Conservation (phyloP, 768 basidiomycete species). For the Pleurotus cornucopiae region DNA sequence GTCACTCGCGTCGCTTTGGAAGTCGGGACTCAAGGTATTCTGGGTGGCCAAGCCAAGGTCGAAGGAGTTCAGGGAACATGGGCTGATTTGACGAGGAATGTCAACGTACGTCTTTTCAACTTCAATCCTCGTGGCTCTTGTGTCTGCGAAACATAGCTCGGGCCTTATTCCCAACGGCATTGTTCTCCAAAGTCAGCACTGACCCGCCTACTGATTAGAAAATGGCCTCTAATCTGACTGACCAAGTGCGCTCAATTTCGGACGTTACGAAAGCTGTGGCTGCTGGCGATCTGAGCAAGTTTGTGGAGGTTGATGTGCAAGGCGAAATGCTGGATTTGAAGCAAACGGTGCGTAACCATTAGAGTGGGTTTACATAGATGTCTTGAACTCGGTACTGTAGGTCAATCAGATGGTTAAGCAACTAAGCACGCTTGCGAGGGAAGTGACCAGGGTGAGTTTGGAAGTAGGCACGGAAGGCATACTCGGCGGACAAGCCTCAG, state of each 20-base stretch:
- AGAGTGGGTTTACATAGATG: neutral
- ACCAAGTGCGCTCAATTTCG: slow-evolving; percentile 76
- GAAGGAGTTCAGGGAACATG: slow-evolving; percentile 92
- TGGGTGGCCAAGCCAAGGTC: slow-evolving; percentile 88
- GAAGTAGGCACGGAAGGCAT: slow-evolving; percentile 94
- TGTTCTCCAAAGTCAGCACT: too few relatives aligned
- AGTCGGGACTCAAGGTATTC: slow-evolving; percentile 86
- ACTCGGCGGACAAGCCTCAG: slow-evolving; percentile 88
- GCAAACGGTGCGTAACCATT: slow-evolving; percentile 41
- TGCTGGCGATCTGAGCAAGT: slow-evolving; percentile 64
- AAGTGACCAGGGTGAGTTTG: slow-evolving; percentile 87
- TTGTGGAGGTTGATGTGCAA: slow-evolving; percentile 76
- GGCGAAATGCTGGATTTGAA: slow-evolving; percentile 83
- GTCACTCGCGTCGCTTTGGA: slow-evolving; percentile 82
- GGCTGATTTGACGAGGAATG: slow-evolving; percentile 85
- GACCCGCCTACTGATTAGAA: slow-evolving; percentile 30
- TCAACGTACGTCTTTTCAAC: slow-evolving; percentile 58
- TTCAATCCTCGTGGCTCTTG: too few relatives aligned
- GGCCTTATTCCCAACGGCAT: too few relatives aligned
- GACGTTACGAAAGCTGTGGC: slow-evolving; percentile 75
- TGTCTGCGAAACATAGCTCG: too few relatives aligned
- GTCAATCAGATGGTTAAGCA: slow-evolving; percentile 86
- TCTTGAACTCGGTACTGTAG: neutral
- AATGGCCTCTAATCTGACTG: slow-evolving; percentile 69
- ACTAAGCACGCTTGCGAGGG: slow-evolving; percentile 67